These are phyloP conservation scores for Phyllachora maydis DNA, from an alignment of 2,329 filamentous ascomycete species.

Conservation along the genomic window DNA sequence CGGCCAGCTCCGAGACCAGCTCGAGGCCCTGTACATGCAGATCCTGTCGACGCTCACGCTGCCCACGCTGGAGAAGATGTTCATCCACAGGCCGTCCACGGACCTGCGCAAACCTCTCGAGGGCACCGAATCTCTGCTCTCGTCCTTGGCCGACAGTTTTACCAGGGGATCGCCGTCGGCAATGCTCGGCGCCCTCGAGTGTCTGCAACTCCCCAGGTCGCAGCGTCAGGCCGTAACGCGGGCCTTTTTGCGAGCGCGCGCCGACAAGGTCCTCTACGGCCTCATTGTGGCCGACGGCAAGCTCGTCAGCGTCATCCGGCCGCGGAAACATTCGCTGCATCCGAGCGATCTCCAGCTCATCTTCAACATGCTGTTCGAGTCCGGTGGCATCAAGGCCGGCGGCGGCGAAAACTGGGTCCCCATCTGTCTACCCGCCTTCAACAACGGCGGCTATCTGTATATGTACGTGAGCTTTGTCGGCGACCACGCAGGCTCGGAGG, in stretches of 20 bases:
- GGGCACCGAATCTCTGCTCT: constrained; percentile 78
- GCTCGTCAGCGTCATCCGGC: constrained; percentile 84
- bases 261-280: constrained; percentile 70
- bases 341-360: constrained; percentile 90
- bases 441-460: constrained; percentile 89
- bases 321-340: constrained; percentile 86
- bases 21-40: constrained; percentile 94
- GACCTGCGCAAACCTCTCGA: constrained; percentile 78
- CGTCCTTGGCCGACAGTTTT: constrained; percentile 84
- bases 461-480: constrained; percentile 98
- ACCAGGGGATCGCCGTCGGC: constrained; percentile 81
- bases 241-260: constrained; percentile 58
- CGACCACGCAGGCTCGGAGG: constrained; percentile 22
- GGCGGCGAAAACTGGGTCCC: constrained; percentile 96
- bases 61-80: constrained; percentile 69
- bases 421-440: constrained; percentile 87
- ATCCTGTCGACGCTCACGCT: constrained; percentile 89
- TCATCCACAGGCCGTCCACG: constrained; percentile 77
- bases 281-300: constrained; percentile 82
- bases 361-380: constrained; percentile 99
- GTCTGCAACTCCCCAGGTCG: constrained; percentile 74
- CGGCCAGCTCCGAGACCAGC: constrained; percentile 62
- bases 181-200: constrained; percentile 77
- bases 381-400: constrained; percentile 73
- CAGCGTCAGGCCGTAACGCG: constrained; percentile 76